These are phyloP conservation scores for Amanita rubescens DNA, from an alignment of 768 basidiomycete species.

Conservation along the genomic window DNA sequence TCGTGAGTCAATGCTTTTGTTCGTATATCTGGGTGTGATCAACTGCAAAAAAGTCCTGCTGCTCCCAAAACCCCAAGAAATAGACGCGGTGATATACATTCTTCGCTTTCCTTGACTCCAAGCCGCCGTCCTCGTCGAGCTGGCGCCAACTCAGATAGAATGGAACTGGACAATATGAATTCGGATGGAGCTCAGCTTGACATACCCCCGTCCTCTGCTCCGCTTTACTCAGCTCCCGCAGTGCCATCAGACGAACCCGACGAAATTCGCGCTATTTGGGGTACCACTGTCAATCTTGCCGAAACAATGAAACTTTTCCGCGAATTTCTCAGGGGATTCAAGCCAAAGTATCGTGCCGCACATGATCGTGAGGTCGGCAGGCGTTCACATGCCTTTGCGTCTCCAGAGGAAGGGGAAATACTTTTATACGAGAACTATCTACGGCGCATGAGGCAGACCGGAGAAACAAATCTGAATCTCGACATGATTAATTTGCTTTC, in stretches of 20 bases:
- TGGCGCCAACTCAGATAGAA: constrained; percentile 20
- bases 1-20: constrained; percentile 22
- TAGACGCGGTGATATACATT: constrained; percentile 87
- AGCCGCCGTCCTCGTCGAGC: constrained; percentile 33
- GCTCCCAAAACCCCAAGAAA: constrained; percentile 56
- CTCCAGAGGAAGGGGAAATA: constrained; percentile 62
- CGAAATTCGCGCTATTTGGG: constrained; percentile 93
- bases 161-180: constrained; percentile 28
- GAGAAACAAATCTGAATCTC: constrained; percentile 89
- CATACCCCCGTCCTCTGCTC: constrained; percentile 47
- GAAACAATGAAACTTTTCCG: constrained; percentile 90
- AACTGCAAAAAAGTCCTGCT: constrained; percentile 39
- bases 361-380: constrained; percentile 62
- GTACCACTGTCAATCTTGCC: constrained; percentile 87
- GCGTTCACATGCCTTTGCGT: constrained; percentile 39
- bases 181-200: constrained; percentile 55
- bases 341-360: constrained; percentile 76
- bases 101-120: constrained; percentile 58
- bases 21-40: neutral
- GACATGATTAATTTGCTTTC: constrained; percentile 82
- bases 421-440: constrained; percentile 76
- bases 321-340: constrained; percentile 88
- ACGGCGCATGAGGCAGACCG: constrained; percentile 80
- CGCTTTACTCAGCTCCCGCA: constrained; percentile 51
- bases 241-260: constrained; percentile 67